Conservation (phyloP, 805 yeast genomes). For the Candida sithepensis region DNA sequence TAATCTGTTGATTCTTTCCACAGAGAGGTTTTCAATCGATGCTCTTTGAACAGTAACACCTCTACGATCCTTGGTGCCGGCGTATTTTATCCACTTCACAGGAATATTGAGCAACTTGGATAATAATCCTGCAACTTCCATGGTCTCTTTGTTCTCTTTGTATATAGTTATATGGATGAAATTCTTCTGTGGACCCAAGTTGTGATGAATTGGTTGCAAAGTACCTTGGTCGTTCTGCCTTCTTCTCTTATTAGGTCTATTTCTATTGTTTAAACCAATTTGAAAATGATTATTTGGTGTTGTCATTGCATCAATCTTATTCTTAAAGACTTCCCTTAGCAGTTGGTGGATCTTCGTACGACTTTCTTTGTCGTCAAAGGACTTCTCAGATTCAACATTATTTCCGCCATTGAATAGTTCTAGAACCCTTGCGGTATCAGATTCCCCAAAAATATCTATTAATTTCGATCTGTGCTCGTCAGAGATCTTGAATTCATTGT, state of each 20-base stretch:
- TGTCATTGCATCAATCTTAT: slow-evolving; percentile 76
- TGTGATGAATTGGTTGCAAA: slow-evolving; percentile 50
- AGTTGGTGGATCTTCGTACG: slow-evolving; percentile 79
- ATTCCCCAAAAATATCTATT: slow-evolving; percentile 53
- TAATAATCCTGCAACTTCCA: slow-evolving; percentile 84
- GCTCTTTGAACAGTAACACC: slow-evolving; percentile 90
- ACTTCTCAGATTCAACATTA: slow-evolving; percentile 52
- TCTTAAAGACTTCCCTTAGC: slow-evolving; percentile 67
- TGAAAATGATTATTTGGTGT: slow-evolving; percentile 62
- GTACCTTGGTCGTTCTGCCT: slow-evolving; percentile 35
- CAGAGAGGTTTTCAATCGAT: slow-evolving; percentile 63
- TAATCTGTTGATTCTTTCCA: slow-evolving; percentile 70
- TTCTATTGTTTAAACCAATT: slow-evolving; percentile 51
- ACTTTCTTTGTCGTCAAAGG: slow-evolving; percentile 62
- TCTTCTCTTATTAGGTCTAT: slow-evolving; percentile 38
- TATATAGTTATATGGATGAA: slow-evolving; percentile 76
- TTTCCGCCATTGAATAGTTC: slow-evolving; percentile 49
- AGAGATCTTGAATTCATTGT: slow-evolving; percentile 35
- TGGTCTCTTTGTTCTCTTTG: slow-evolving; percentile 95
- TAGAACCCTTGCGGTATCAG: slow-evolving; percentile 52
- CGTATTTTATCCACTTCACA: slow-evolving; percentile 67
- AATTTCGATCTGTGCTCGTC: slow-evolving; percentile 47
- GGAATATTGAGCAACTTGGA: slow-evolving; percentile 73
- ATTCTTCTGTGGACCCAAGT: slow-evolving; percentile 67
- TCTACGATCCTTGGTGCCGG: slow-evolving; percentile 96